These are phyloP conservation scores for Exophiala calicioides DNA, from an alignment of 2,329 filamentous ascomycete species.

Conservation along the genomic window DNA sequence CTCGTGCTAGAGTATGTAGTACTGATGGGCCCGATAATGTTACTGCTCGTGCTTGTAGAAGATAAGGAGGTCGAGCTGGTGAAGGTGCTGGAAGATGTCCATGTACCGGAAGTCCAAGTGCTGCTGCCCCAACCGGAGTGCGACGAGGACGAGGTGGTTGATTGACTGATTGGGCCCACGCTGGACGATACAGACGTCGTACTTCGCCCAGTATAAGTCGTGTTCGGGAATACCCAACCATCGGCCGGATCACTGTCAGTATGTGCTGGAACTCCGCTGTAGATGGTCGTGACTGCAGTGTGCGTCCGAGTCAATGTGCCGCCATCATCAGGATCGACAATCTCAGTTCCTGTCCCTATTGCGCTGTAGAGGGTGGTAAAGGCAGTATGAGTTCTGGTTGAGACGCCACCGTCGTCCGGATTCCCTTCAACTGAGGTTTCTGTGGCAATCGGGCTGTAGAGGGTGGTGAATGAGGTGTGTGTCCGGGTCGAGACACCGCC, in stretches of 20 bases:
- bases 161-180: conserved; percentile 9
- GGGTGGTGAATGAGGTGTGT: too few relatives aligned
- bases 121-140: too few relatives aligned
- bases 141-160: conserved; percentile 3
- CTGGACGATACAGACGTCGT: conserved; percentile 37
- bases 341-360: too few relatives aligned
- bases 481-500: background rate
- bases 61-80: conserved; percentile 5
- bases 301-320: conserved; percentile 18
- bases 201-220: conserved; percentile 12
- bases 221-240: too few relatives aligned
- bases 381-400: too few relatives aligned
- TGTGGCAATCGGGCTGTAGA: too few relatives aligned
- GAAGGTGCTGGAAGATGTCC: background rate
- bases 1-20: conserved; percentile 9
- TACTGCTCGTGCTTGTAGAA: conserved; percentile 7
- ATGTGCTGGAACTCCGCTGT: conserved; percentile 14
- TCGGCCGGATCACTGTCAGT: conserved; percentile 12
- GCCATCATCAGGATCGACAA: conserved; percentile 10
- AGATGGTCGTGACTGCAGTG: conserved; percentile 15
- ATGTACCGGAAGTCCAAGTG: conserved; percentile 4
- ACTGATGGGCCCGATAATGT: conserved; percentile 10
- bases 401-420: conserved; percentile 17
- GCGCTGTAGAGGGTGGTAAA: too few relatives aligned
- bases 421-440: too few relatives aligned